Percentiles rank a stretch among this genome's conserved stretches.
These are phyloP conservation scores for Amphibolis antarctica DNA, from an alignment of 106 monocot genomes.

Conservation along the genomic window DNA sequence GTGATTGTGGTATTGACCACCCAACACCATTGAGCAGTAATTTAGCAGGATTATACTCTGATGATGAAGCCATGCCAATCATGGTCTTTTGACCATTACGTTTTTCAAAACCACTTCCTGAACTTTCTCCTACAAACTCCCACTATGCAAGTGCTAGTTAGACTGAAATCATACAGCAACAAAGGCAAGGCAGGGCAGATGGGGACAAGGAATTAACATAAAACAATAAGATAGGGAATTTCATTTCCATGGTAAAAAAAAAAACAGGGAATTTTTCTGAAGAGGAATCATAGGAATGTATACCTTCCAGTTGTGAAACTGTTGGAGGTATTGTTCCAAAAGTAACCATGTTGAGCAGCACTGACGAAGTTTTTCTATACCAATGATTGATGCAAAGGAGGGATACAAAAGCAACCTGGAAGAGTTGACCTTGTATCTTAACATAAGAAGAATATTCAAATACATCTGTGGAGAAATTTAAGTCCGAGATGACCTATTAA, in stretches of 20 bases:
- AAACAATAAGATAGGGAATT: neutral
- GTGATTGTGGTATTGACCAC: constrained; percentile 86
- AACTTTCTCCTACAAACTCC: constrained; percentile 40
- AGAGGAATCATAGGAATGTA: too few species aligned
- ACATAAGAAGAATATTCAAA: neutral
- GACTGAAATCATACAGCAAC: neutral
- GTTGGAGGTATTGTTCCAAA: constrained; percentile 82
- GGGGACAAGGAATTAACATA: neutral
- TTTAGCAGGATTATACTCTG: constrained; percentile 61
- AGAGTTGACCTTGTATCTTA: neutral
- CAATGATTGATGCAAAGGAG: constrained; percentile 64
- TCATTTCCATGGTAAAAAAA: too few species aligned
- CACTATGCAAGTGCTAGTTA: constrained; percentile 35
- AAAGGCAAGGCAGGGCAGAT: neutral
- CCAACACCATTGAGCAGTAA: constrained; percentile 69
- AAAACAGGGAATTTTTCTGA: too few species aligned
- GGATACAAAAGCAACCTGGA: constrained; percentile 80
- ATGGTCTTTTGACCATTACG: constrained; percentile 24
- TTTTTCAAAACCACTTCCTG: constrained; percentile 23
- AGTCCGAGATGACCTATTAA: neutral
- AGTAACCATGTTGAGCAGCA: constrained; percentile 80
- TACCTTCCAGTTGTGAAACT: constrained; percentile 72
- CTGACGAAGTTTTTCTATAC: constrained; percentile 88
- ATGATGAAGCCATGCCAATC: constrained; percentile 22
- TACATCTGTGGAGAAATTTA: neutral